These are phyloP conservation scores for Xylaria sp. DNA, from an alignment of 2,329 filamentous ascomycete genomes.

Conservation along the genomic window DNA sequence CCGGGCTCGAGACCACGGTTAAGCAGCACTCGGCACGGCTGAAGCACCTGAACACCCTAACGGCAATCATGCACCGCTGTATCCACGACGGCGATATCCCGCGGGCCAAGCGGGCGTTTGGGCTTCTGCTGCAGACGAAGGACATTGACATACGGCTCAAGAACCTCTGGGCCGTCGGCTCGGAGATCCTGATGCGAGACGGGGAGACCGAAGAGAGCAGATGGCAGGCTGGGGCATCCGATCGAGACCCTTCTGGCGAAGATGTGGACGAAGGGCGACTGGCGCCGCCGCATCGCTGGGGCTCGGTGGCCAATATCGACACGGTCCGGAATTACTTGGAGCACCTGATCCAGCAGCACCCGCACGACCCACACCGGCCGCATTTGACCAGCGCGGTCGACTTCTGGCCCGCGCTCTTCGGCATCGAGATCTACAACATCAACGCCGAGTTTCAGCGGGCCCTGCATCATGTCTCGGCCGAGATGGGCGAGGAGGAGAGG, in stretches of 20 bases:
- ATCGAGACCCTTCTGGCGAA: background rate
- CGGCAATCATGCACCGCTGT: slow-evolving; percentile 71
- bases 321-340: slow-evolving; percentile 69
- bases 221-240: background rate
- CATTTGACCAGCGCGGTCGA: slow-evolving; percentile 66
- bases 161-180: slow-evolving; percentile 80
- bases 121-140: slow-evolving; percentile 64
- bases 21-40: slow-evolving; percentile 42
- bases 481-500: slow-evolving; percentile 20
- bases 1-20: slow-evolving; percentile 12
- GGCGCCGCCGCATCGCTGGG: slow-evolving; percentile 41
- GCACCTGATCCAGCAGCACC: slow-evolving; percentile 74
- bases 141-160: slow-evolving; percentile 71
- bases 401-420: slow-evolving; percentile 82
- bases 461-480: slow-evolving; percentile 39
- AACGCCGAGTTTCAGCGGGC: slow-evolving; percentile 60
- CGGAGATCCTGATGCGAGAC: slow-evolving; percentile 76
- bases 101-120: slow-evolving; percentile 75
- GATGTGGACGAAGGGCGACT: slow-evolving; percentile 7
- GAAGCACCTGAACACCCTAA: slow-evolving; percentile 67
- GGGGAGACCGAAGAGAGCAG: slow-evolving; percentile 44
- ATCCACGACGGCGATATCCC: slow-evolving; percentile 70
- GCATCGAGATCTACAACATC: slow-evolving; percentile 77
- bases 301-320: slow-evolving; percentile 48
- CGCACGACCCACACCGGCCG: slow-evolving; percentile 65